Base-by-base conservation (phyloP, 169 alveolate genomes). In the Toxoplasma gondii region DNA sequence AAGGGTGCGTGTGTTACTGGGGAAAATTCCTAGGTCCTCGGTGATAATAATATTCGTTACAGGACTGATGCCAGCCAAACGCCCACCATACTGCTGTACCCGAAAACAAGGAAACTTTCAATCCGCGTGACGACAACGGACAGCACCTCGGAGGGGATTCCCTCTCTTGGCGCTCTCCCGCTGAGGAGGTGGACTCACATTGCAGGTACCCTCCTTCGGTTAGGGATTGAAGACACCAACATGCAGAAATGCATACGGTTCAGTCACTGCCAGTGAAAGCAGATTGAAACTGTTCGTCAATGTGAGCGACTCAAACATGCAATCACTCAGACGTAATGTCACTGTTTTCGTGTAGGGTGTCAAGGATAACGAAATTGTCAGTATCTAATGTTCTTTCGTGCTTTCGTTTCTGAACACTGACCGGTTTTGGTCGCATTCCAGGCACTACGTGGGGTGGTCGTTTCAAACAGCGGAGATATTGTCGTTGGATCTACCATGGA, bases 131-230 rank as follows among this genome's bases (percentile, higher is more conserved):
- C 94, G 43, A 93, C 96, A 29, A 84, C 88, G 36, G 92, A 93
- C 87, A 93, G 94, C 78, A 74, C 88, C 24, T 90, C 94, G 34
- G 94, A 93, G 49, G 96, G 96, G 34, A 67, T 93, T 88, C 88
- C 96, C 7, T 90, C 96, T 0, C 64, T 81, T 41, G 96, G 96
- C 36, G 38, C 93, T 39, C 92, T 93, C 39, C 96, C 94, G 1
- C 80, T 93, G 64, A 69, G 96, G 58, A 78, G 96, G 34, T 93
- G 96, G 96, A 93, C 96, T 38, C 96, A 93, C 69, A 70, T 93
- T 54, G 92, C 96, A 34, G 94, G 94, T 92, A 58, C 17, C 5
- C 69, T 53, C 39, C 43, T 27, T 45, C 49, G 83, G 31, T 31
- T 12, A 19, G 22, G 17, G 39, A 49, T 49, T 78, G 38, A 36